Base-by-base conservation (phyloP, 225 moss, liverwort and hornwort species). In the Physcomitrellopsis africana region DNA sequence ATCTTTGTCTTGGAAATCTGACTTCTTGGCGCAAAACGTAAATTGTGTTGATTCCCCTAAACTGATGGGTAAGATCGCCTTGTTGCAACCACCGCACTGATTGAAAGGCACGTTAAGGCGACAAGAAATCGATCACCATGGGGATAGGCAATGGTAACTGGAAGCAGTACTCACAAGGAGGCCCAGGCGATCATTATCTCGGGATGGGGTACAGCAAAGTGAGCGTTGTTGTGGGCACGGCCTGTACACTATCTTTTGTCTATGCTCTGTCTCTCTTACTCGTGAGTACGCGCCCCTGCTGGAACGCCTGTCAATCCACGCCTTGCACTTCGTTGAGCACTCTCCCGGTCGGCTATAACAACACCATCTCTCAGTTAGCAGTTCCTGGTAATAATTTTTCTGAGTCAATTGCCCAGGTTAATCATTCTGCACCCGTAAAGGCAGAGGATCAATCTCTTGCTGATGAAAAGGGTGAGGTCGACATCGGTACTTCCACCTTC, bases 231-330 rank as follows among this genome's bases (percentile, higher is more conserved):
- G 81, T 81, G 66, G 84, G 76, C 81, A 79, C 84, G 81, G 87
- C 74, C 10, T 84, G 81, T 62, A 76, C 65, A n/a, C 84, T 84
- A 3, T 81, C 84, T 6, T 81, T 84, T 46, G 70, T 84, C 22
- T 87, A 87, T 26, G 79, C 79, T 58, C 48, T 87, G 69, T 81
- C 84, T 8, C 74, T 87, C 23, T 23, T 84, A 16, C 47, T 87
- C 67, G 73, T 87, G 69, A 54, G 76, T 19, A 62, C 63, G 10
- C 81, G 79, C 24, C 80, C 87, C 51, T 87, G 87, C 63, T 84
- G 84, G 81, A 76, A 23, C 14, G 44, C 76, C 6, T 84, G 83
- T 37, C 79, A 56, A 27, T 56, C 81, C 12, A 46, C 69, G 37
- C 79, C 67, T 2, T 80, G 83, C 70, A 14, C 58, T 9, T 70